phyloP scores from a whole-genome alignment of 2,329 filamentous ascomycete genomes.

The Exophiala spinifera region DNA sequence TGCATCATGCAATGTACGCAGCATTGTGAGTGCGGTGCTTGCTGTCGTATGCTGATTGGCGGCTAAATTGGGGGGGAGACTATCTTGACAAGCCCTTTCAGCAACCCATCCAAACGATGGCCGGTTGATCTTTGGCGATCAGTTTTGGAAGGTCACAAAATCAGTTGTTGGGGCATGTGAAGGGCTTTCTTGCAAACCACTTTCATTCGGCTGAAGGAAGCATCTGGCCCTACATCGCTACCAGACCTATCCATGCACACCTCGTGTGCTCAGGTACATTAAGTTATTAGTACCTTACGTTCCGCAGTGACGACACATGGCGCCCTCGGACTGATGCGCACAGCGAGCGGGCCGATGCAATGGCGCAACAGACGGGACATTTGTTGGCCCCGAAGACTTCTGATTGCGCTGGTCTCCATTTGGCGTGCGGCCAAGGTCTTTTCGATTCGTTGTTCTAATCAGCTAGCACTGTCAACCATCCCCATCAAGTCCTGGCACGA shows the following conservation, averaged over 20 bases:
- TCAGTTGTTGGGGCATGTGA: constrained; percentile 5
- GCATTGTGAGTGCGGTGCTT: not conserved
- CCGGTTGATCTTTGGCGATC: constrained; percentile 2
- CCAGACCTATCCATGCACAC: not conserved
- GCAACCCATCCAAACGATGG: not conserved
- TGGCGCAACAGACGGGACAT: not conserved
- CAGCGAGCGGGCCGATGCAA: not conserved
- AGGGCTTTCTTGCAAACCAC: not conserved
- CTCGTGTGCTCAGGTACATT: not conserved
- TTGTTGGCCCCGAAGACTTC: not conserved
- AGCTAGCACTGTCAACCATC: not conserved
- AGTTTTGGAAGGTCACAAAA: not conserved
- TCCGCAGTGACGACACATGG: constrained; percentile 2
- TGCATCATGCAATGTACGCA: too few species aligned
- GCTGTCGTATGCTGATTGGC: not conserved
- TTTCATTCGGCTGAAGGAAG: not conserved
- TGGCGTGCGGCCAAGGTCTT: not conserved
- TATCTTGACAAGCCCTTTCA: not conserved
- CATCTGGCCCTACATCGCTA: not conserved
- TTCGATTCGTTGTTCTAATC: not conserved
- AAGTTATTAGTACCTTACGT: constrained; percentile 1
- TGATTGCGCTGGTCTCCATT: not conserved
- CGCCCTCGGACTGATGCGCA: not conserved
- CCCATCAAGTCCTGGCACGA: not conserved
- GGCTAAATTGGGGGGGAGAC: not conserved